Percentiles rank a stretch among this genome's conserved stretches.
phyloP scores from a whole-genome alignment of 805 yeast genomes.

The Naumovozyma castellii region DNA sequence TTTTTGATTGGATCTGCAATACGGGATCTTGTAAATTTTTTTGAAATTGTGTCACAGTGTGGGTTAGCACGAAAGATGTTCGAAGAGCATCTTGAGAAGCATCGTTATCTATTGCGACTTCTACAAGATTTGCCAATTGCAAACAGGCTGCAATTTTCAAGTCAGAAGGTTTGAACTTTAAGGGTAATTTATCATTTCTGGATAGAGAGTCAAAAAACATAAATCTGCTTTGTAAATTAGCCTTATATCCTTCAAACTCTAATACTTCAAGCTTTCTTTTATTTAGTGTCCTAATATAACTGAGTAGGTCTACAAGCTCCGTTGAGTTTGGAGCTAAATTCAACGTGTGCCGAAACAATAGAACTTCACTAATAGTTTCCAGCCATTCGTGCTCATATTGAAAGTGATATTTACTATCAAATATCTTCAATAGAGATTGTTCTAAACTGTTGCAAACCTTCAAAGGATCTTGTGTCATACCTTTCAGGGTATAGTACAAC shows the following conservation, averaged over 20 bases:
- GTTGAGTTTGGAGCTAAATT: background rate
- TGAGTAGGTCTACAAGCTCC: constrained; percentile 1
- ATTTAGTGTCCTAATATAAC: constrained; percentile 2
- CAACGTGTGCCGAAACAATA: constrained; percentile 6
- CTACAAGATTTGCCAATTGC: constrained; percentile 7
- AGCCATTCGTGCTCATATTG: constrained; percentile 14
- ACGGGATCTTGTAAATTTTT: background rate
- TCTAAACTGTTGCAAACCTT: constrained; percentile 4
- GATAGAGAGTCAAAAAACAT: constrained; percentile 6
- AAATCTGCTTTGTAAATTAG: constrained; percentile 13
- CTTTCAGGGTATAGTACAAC: constrained; percentile 45
- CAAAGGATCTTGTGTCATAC: constrained; percentile 2
- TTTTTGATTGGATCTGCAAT: constrained; percentile 17
- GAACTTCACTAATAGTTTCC: constrained; percentile 11
- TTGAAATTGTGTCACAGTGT: too few relatives aligned
- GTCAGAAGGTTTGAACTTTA: background rate
- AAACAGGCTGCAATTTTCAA: constrained; percentile 2
- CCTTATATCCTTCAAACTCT: constrained; percentile 9
- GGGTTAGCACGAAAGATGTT: constrained; percentile 9
- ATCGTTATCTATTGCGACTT: constrained; percentile 8
- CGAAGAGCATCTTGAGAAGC: constrained; percentile 20
- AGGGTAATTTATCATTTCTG: background rate
- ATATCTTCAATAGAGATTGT: constrained; percentile 4
- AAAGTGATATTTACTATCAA: constrained; percentile 7
- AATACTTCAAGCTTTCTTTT: constrained; percentile 1